Conservation (phyloP, 768 basidiomycete species). For the Boletus tomentosulus region DNA sequence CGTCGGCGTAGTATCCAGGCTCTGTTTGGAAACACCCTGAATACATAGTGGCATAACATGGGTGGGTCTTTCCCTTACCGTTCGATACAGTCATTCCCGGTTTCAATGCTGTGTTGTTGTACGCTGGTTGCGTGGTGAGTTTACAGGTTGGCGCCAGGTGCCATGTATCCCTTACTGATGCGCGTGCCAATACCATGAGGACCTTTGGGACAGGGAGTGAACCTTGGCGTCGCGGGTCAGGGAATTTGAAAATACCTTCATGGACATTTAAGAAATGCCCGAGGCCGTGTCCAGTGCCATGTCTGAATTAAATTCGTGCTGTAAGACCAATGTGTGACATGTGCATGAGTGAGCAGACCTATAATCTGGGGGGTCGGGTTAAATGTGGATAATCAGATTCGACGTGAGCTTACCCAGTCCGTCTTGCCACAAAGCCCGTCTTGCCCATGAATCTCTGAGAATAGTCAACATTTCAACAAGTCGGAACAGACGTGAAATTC, state of each 20-base stretch:
- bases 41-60: background rate
- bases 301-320: slow-evolving; percentile 40
- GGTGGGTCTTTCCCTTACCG: slow-evolving; percentile 31
- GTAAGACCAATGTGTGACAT: background rate
- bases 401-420: slow-evolving; percentile 59
- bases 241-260: slow-evolving; percentile 43
- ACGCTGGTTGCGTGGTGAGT: slow-evolving; percentile 37
- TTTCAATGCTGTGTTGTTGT: slow-evolving; percentile 70
- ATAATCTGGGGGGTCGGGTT: slow-evolving; percentile 42
- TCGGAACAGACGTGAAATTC: background rate
- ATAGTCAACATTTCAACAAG: background rate
- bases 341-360: slow-evolving; percentile 34
- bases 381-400: background rate
- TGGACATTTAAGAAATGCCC: slow-evolving; percentile 95
- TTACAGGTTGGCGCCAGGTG: background rate
- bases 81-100: slow-evolving; percentile 90
- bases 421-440: slow-evolving; percentile 79
- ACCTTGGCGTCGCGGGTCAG: background rate
- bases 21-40: slow-evolving; percentile 39
- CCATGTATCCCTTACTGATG: slow-evolving; percentile 25
- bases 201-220: slow-evolving; percentile 33
- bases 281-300: slow-evolving; percentile 93
- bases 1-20: slow-evolving; percentile 91
- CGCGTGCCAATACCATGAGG: slow-evolving; percentile 52
- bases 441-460: slow-evolving; percentile 73